phyloP scores from a whole-genome alignment of 345 rosid species.

The Syzygium aqueum region DNA sequence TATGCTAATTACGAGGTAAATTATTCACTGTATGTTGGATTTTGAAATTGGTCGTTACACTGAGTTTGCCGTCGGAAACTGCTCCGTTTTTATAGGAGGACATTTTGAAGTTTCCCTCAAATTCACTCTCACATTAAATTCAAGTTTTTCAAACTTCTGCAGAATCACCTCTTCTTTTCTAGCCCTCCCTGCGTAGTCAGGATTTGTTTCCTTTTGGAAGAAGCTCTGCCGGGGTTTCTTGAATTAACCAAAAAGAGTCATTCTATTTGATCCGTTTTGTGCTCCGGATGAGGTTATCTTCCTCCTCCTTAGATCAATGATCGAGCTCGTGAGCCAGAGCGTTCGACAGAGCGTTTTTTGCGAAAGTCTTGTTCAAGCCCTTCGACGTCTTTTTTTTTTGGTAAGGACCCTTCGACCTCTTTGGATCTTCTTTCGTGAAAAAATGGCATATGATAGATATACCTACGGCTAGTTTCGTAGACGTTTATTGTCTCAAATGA shows the following conservation, averaged over 20 bases:
- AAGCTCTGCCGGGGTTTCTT: background rate
- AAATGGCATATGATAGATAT: background rate
- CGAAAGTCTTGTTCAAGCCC: background rate
- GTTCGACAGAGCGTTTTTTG: background rate
- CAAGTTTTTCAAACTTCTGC: background rate
- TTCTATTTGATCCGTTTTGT: background rate
- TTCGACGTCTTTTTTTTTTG: background rate
- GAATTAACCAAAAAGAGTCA: background rate
- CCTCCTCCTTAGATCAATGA: background rate
- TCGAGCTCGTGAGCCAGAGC: background rate
- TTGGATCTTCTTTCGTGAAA: background rate
- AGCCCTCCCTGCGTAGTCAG: background rate
- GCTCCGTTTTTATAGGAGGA: background rate
- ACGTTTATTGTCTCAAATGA: too few relatives aligned
- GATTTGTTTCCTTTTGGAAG: background rate
- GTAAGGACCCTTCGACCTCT: background rate
- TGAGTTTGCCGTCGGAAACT: background rate
- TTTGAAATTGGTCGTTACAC: background rate
- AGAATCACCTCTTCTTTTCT: background rate
- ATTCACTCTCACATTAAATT: background rate
- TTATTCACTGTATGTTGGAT: background rate
- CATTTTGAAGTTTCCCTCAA: background rate
- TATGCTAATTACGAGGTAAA: background rate
- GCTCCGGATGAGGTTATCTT: background rate
- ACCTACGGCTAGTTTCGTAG: background rate